Base-by-base conservation (phyloP, 192 early-diverging fungal species). In the Coemansia sp. region DNA sequence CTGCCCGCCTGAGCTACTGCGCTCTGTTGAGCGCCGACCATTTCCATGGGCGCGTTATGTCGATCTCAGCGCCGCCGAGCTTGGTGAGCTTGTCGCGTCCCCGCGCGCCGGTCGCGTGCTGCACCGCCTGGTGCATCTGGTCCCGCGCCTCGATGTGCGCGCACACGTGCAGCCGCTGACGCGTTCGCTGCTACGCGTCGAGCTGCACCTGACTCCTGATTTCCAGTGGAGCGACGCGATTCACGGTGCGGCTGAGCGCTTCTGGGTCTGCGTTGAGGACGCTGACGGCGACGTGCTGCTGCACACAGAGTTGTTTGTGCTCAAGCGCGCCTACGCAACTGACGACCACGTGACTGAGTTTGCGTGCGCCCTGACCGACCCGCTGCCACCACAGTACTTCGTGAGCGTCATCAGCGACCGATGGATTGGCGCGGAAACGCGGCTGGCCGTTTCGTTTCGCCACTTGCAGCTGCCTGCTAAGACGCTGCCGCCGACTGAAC, bases 251-350 rank as follows among this genome's bases (percentile, higher is more conserved):
- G 91, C 91, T 0, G 95, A 99, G 71, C 83, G 84, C 19, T 99
- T 98, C 81, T 98, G 94, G 95, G 82, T 99, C 59, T 72, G 93
- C 24, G 92, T 97, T 5, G 95, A 96, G 80, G 97, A 99, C 76
- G 92, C 90, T 6, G 95, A 97, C 68, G 89, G 91, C 30, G 94
- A 96, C 67, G 77, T 83, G 67, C 89, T 99, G 33, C 74, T 98
- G 46, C 91, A 95, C 68, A 85, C 92, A 61, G 97, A 99, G 75
- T 84, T 82, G n/a, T 94, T 98, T 74, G 86, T 98, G 29, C 78
- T 99, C 6, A 96, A 93, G 76, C 85, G 89, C 60, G 85, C 85
- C 32, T 97, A 97, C 56, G 88, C 86, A 0, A 76, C 78, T 51
- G 92, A 94, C 59, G 92, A 97, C 59, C 95, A 98, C 70, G 61